These are phyloP conservation scores for Hypoxylon sp. DNA, from an alignment of 2,329 filamentous ascomycete genomes.

Conservation along the genomic window DNA sequence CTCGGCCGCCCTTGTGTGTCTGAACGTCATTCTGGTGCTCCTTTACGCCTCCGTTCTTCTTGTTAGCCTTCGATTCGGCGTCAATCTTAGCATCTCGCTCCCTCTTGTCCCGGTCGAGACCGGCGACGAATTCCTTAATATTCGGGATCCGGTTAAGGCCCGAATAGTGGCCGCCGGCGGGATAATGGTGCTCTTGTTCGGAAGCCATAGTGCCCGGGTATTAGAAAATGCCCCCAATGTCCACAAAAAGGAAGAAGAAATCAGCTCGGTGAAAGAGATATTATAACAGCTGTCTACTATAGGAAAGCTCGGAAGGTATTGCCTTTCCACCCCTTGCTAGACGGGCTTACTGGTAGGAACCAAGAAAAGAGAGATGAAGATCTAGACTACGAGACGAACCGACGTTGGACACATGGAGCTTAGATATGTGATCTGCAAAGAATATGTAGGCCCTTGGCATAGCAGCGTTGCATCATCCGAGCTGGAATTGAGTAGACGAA, in stretches of 20 bases:
- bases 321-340: neutral
- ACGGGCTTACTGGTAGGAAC: neutral
- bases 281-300: constrained; percentile 1
- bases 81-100: constrained; percentile 77
- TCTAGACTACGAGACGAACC: neutral
- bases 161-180: constrained; percentile 70
- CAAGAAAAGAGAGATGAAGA: neutral
- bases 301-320: neutral
- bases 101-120: constrained; percentile 80
- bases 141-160: constrained; percentile 86
- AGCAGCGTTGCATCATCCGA: constrained; percentile 31
- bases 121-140: constrained; percentile 81
- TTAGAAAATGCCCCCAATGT: constrained; percentile 4
- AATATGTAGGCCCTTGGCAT: neutral
- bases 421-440: constrained; percentile 14
- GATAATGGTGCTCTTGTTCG: constrained; percentile 40
- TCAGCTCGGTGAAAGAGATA: constrained; percentile 1
- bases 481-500: constrained; percentile 25
- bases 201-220: constrained; percentile 37
- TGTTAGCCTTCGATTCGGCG: constrained; percentile 54
- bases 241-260: neutral
- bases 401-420: neutral
- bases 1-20: constrained; percentile 63
- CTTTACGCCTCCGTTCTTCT: constrained; percentile 45
- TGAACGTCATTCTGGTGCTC: constrained; percentile 53